These are phyloP conservation scores for Coemansia sp. DNA, from an alignment of 192 early-diverging fungal species.

Conservation along the genomic window DNA sequence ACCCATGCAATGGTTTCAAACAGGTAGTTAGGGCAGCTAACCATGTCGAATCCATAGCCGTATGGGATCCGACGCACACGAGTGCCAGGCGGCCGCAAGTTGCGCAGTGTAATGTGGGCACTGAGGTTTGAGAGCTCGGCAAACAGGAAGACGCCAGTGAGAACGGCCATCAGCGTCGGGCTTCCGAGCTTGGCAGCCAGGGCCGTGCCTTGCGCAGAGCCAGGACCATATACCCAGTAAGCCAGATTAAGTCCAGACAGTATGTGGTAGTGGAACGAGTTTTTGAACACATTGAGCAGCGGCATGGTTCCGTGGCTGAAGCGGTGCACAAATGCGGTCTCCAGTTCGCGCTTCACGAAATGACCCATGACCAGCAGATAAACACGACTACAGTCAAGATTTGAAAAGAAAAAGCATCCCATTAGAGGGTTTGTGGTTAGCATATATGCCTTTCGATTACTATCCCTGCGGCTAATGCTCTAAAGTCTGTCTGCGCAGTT, in stretches of 20 bases:
- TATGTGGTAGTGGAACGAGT: constrained; percentile 91
- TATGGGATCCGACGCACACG: constrained; percentile 81
- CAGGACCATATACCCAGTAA: constrained; percentile 85
- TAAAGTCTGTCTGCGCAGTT: too few species aligned
- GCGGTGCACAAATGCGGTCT: constrained; percentile 90
- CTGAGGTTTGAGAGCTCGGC: constrained; percentile 83
- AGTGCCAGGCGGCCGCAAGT: constrained; percentile 88
- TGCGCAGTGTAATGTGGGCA: constrained; percentile 84
- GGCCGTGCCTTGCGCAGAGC: constrained; percentile 55
- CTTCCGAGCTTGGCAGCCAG: constrained; percentile 49
- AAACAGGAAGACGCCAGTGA: constrained; percentile 42
- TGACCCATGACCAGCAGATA: constrained; percentile 74
- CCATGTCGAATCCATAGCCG: constrained; percentile 88
- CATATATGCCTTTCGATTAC: neutral
- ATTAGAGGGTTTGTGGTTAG: neutral
- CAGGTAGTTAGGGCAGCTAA: constrained; percentile 92
- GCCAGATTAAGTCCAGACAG: constrained; percentile 82
- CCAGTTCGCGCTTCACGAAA: constrained; percentile 90
- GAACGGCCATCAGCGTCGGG: constrained; percentile 35
- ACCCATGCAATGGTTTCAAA: constrained; percentile 87
- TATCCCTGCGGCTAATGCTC: neutral
- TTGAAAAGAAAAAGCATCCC: neutral
- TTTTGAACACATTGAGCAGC: constrained; percentile 90
- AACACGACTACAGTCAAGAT: constrained; percentile 55
- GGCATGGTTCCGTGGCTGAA: constrained; percentile 97